Conservation (phyloP, 2,329 filamentous ascomycete species). For the Didymella arachidicola region DNA sequence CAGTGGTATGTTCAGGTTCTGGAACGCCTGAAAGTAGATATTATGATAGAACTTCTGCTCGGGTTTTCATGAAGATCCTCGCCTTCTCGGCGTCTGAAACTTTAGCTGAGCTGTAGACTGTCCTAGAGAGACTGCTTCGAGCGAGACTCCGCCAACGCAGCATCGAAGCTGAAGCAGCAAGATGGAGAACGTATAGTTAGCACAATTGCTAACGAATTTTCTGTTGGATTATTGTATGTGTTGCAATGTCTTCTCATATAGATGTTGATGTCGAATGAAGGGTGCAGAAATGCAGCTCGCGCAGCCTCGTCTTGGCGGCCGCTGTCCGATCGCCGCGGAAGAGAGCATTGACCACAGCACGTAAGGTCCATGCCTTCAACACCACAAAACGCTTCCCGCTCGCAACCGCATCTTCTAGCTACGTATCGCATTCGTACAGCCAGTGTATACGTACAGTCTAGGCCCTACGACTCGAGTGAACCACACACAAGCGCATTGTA, state of each 20-base stretch:
- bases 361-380: conserved; percentile 2
- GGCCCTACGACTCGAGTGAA: background rate
- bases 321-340: conserved; percentile 17
- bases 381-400: conserved; percentile 9
- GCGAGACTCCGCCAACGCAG: too few relatives aligned
- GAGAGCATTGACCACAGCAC: conserved; percentile 18
- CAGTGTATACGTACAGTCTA: background rate
- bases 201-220: too few relatives aligned
- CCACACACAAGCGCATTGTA: background rate
- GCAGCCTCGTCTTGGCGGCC: conserved; percentile 14
- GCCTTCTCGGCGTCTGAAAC: too few relatives aligned
- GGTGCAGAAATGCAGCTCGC: background rate
- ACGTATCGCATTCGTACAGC: background rate
- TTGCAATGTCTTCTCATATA: background rate
- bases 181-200: too few relatives aligned
- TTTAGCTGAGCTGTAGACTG: too few relatives aligned
- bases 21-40: too few relatives aligned
- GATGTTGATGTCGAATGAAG: background rate
- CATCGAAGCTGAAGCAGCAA: too few relatives aligned
- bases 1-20: too few relatives aligned
- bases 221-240: too few relatives aligned
- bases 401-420: background rate
- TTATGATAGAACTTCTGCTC: too few relatives aligned
- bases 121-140: too few relatives aligned
- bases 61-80: too few relatives aligned